phyloP scores from a whole-genome alignment of 306 rosid species.

The Trifolium pratense region DNA sequence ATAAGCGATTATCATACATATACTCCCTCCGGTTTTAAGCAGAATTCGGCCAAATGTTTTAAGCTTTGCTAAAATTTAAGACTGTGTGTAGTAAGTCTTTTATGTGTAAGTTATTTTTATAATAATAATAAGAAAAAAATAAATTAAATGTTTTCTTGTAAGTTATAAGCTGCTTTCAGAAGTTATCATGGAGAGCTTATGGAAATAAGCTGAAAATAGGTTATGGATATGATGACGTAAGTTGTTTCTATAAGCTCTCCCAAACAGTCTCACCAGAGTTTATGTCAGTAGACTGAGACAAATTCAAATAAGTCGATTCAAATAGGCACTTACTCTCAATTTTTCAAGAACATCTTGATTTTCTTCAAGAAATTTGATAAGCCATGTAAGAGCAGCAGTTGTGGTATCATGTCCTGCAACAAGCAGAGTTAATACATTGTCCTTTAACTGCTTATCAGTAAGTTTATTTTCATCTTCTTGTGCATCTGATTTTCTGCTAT shows the following conservation, averaged over 20 bases:
- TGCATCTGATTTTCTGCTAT: slow-evolving; percentile 51
- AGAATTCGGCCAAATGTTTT: too few relatives aligned
- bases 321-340: slow-evolving; percentile 54
- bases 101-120: not conserved
- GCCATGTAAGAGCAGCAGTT: slow-evolving; percentile 91
- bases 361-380: slow-evolving; percentile 77
- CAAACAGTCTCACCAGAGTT: too few relatives aligned
- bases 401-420: slow-evolving; percentile 96
- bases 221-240: not conserved
- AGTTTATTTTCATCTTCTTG: slow-evolving; percentile 67
- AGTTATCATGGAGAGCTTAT: not conserved
- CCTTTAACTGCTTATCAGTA: slow-evolving; percentile 77
- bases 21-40: too few relatives aligned
- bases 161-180: not conserved
- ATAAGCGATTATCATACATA: not conserved
- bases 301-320: not conserved
- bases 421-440: slow-evolving; percentile 74
- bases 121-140: too few relatives aligned
- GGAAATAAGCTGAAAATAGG: not conserved
- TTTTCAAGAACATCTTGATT: slow-evolving; percentile 69
- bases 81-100: not conserved
- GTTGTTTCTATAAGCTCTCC: not conserved
- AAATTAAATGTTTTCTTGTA: not conserved
- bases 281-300: too few relatives aligned
- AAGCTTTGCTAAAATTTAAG: too few relatives aligned